These are phyloP conservation scores for Aspergillus floridensis DNA, from an alignment of 2,329 filamentous ascomycete genomes.

Conservation along the genomic window DNA sequence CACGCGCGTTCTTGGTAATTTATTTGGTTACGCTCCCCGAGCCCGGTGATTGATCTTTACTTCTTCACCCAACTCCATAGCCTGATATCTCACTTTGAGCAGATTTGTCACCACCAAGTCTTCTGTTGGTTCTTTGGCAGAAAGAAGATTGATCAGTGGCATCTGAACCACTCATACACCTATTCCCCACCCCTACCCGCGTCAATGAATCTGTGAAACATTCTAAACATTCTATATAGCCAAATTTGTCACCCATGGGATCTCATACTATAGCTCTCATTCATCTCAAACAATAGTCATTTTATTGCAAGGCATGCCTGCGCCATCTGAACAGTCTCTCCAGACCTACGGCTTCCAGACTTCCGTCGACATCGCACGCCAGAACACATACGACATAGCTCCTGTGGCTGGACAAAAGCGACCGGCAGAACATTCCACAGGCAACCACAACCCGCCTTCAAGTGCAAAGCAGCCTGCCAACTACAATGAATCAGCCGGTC, in stretches of 20 bases:
- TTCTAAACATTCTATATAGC: not conserved
- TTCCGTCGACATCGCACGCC: conserved; percentile 43
- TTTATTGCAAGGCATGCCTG: conserved; percentile 25
- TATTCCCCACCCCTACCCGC: not conserved
- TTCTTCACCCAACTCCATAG: not conserved
- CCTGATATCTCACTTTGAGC: not conserved
- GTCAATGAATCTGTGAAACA: not conserved
- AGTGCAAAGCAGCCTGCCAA: conserved; percentile 5
- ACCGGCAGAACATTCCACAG: conserved; percentile 23
- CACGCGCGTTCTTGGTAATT: conserved; percentile 9
- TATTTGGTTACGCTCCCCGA: not conserved
- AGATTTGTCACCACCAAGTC: not conserved
- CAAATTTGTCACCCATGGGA: conserved; percentile 4
- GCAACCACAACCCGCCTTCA: conserved; percentile 15
- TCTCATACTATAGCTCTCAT: not conserved
- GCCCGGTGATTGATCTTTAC: not conserved
- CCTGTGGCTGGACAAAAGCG: conserved; percentile 54
- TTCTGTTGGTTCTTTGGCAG: not conserved
- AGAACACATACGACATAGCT: conserved; percentile 40
- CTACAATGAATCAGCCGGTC: not conserved
- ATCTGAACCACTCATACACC: not conserved
- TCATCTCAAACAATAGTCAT: conserved; percentile 1
- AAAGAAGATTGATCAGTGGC: not conserved
- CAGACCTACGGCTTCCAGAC: conserved; percentile 55
- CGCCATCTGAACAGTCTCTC: conserved; percentile 22